These are phyloP conservation scores for Lichtheimia ornata DNA, from an alignment of 371 early-diverging fungal genomes.

Conservation along the genomic window DNA sequence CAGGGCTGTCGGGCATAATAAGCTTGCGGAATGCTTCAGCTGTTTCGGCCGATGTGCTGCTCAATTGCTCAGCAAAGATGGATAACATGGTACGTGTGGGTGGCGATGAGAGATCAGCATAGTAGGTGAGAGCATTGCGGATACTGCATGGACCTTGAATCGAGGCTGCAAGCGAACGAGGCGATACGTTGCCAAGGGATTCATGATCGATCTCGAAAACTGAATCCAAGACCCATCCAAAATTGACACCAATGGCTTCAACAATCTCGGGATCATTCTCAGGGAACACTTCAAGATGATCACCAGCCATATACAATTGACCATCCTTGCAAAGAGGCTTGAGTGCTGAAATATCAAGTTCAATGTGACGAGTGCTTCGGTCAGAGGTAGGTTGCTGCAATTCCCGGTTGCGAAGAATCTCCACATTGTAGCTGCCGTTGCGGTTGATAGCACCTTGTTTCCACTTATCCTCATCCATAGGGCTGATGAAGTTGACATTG, in stretches of 20 bases:
- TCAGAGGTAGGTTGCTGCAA: constrained; percentile 36
- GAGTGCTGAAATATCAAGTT: constrained; percentile 38
- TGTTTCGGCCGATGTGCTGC: constrained; percentile 30
- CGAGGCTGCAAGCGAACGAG: constrained; percentile 50
- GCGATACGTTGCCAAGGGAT: constrained; percentile 31
- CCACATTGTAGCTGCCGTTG: constrained; percentile 32
- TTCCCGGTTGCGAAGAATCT: constrained; percentile 30
- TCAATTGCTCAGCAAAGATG: constrained; percentile 44
- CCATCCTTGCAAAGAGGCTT: constrained; percentile 24
- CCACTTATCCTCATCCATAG: constrained; percentile 31
- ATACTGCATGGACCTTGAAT: constrained; percentile 52
- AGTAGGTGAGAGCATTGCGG: constrained; percentile 49
- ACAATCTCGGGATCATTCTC: constrained; percentile 40
- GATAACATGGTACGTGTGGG: constrained; percentile 48
- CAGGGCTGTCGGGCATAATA: constrained; percentile 43
- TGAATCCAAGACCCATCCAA: constrained; percentile 55
- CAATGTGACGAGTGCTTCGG: constrained; percentile 52
- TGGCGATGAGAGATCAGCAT: constrained; percentile 50
- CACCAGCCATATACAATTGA: constrained; percentile 50
- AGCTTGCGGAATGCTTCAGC: constrained; percentile 37
- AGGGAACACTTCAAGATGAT: constrained; percentile 60
- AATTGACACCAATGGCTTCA: constrained; percentile 44
- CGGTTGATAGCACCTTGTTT: constrained; percentile 25
- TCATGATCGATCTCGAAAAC: constrained; percentile 50
- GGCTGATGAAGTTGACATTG: constrained; percentile 28